A percentile compares a stretch with the other conserved stretches of the same genome.
Conservation (phyloP, 768 basidiomycete genomes). For the Porpolomopsis calyptriformis region DNA sequence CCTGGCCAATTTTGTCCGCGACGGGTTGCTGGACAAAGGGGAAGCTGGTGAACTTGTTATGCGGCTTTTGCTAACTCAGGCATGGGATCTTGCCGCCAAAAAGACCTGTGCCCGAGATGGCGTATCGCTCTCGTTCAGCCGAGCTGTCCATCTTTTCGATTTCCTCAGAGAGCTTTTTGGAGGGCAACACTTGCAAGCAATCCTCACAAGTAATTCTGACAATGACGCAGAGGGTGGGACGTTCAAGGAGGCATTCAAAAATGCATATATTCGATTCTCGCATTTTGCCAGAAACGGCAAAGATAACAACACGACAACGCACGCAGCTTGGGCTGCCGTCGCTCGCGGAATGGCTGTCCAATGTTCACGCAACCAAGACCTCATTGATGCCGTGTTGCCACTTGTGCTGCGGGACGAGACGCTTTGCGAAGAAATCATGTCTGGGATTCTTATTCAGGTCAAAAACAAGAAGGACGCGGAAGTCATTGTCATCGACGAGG, state of each 20-base stretch:
- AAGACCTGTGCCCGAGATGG: background rate
- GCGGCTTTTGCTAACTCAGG: constrained; percentile 14
- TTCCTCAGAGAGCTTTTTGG: background rate
- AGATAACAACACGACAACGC: background rate
- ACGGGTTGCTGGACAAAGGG: constrained; percentile 11
- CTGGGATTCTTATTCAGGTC: no score
- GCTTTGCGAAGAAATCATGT: no score
- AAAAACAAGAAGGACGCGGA: no score
- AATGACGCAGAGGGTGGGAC: background rate
- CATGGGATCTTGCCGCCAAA: constrained; percentile 11
- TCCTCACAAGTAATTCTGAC: background rate
- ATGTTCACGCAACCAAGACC: background rate
- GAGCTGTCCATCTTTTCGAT: background rate
- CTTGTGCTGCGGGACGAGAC: no score
- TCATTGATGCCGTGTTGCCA: background rate
- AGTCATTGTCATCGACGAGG: no score
- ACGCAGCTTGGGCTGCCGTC: background rate
- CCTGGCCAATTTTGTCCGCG: background rate
- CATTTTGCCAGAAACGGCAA: background rate
- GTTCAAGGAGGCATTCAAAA: background rate
- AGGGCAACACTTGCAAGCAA: background rate
- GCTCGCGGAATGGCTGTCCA: background rate
- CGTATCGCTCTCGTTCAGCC: background rate
- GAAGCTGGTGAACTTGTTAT: constrained; percentile 15
- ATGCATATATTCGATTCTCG: background rate